phyloP scores from a whole-genome alignment of 106 monocot genomes.

The Agapanthus africanus region DNA sequence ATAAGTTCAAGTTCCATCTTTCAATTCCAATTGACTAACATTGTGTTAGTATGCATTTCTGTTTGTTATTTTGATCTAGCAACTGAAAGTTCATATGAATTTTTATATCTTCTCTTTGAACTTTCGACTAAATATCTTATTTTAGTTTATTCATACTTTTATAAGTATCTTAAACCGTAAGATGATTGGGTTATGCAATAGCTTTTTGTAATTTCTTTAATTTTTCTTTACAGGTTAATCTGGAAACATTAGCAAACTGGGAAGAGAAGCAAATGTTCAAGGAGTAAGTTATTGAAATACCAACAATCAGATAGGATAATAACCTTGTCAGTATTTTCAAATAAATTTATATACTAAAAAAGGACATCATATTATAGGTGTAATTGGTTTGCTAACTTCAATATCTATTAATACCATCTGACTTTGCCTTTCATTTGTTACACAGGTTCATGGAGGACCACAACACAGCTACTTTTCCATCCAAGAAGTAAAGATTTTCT shows the following conservation, averaged over 20 bases:
- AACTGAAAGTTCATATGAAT: neutral
- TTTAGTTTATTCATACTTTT: neutral
- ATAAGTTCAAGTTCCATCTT: too few relatives aligned
- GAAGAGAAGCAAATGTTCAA: conserved; percentile 99
- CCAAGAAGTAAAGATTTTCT: conserved; percentile 68
- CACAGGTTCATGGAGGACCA: conserved; percentile 98
- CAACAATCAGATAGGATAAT: neutral
- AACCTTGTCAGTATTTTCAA: neutral
- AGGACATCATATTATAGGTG: neutral
- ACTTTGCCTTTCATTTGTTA: conserved; percentile 6
- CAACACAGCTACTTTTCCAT: conserved; percentile 97
- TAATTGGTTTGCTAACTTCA: neutral
- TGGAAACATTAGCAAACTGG: conserved; percentile 92
- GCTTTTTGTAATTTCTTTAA: conserved; percentile 11
- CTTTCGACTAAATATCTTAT: neutral
- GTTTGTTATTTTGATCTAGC: conserved; percentile 1
- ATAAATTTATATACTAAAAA: neutral
- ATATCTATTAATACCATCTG: neutral
- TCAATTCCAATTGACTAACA: too few relatives aligned
- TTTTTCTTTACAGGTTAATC: conserved; percentile 56
- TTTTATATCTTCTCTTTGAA: neutral
- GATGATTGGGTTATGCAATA: conserved; percentile 1
- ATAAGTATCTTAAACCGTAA: neutral
- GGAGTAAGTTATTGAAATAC: conserved; percentile 56
- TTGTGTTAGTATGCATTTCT: too few relatives aligned